Base-by-base conservation (phyloP, 2,329 filamentous ascomycete species). In the Colletotrichum costaricense region DNA sequence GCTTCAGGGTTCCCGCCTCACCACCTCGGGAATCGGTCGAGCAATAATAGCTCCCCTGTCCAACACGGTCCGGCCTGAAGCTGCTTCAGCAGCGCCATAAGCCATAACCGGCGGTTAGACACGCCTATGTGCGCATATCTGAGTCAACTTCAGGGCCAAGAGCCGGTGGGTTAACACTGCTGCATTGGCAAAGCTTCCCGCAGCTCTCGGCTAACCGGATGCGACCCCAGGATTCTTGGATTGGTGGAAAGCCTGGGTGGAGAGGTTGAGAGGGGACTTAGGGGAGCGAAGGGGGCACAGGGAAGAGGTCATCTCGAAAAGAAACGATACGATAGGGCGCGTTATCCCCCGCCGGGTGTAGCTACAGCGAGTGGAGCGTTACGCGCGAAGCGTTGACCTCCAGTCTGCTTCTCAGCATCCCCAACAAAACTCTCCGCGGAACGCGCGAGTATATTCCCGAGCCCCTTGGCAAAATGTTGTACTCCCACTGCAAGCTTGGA, bases 171-270 rank as follows among this genome's bases (percentile, higher is more conserved):
- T 26, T 35, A 54, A 28, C 42, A 30, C 38, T 42, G 38, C 38
- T 24, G 57, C 35, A 35, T 33, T 60, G 22, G 57, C 33, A 33
- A 30, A 63, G 46, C 46, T 64, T 49, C 28, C 30, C 6, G 42
- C 28, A 52, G 56, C 60, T 30, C 42, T 73, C 60, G 71, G 67
- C 26, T 63, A 65, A 54, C 55, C 49, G 60, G 62, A 73, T 70
- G 42, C 57, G 60, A 63, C 66, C 42, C 59, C 22, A 38, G 46
- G 60, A 63, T 26, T 22, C 1, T 16, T 33, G 56, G 60, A 73
- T 71, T 73, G 71, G 71, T 73, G 71, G 71, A 66, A 73, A 54
- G 33, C 63, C 26, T 42, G 3, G 22, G 56, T 70, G 60, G 70
- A 28, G 55, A 65, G 71, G 67, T 73, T 65, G 60, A 57, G 46